These are phyloP conservation scores for Madurella mycetomatis DNA, from an alignment of 2,329 filamentous ascomycete species.

Conservation along the genomic window DNA sequence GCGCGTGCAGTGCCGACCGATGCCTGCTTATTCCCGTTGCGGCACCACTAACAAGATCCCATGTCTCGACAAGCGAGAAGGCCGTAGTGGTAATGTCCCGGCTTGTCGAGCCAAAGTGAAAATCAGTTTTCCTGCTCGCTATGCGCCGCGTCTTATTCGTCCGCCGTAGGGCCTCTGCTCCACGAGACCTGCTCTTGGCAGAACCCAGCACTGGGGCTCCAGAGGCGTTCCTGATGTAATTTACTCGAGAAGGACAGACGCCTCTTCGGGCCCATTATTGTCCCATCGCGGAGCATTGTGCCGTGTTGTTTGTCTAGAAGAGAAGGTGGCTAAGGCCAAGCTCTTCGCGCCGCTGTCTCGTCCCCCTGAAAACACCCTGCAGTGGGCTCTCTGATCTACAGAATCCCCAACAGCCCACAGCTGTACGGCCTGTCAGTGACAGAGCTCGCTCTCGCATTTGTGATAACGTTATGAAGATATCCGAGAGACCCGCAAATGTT, in stretches of 20 bases:
- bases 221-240: constrained; percentile 1
- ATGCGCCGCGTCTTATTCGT: constrained; percentile 19
- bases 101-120: not conserved
- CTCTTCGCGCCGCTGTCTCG: not conserved
- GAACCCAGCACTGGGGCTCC: not conserved
- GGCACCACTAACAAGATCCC: not conserved
- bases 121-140: constrained; percentile 16
- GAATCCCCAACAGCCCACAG: not conserved
- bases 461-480: too few relatives aligned
- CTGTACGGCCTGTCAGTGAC: not conserved
- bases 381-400: not conserved
- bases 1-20: not conserved
- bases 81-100: not conserved
- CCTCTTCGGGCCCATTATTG: not conserved
- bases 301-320: not conserved
- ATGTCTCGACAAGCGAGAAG: not conserved
- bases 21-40: not conserved
- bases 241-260: not conserved
- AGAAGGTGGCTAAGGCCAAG: not conserved
- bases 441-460: not conserved
- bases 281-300: not conserved
- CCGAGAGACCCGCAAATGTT: not conserved
- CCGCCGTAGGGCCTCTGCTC: constrained; percentile 7
- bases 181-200: constrained; percentile 18
- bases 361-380: not conserved